phyloP scores from a whole-genome alignment of 2,329 filamentous ascomycete genomes.

The Fusarium miscanthi region DNA sequence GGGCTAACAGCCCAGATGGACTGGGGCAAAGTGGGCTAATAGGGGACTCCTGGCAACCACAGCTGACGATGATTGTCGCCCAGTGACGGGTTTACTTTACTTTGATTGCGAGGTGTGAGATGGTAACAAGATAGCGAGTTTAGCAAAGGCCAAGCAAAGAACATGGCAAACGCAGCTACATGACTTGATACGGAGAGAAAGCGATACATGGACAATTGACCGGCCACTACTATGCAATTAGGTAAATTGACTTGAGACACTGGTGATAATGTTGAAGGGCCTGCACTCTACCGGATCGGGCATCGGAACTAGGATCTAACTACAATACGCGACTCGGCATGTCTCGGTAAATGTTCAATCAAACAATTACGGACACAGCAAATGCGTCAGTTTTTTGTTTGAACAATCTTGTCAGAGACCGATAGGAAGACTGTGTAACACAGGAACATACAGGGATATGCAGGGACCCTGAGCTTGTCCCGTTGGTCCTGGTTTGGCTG shows the following conservation, averaged over 20 bases:
- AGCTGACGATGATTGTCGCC: slow-evolving; percentile 13
- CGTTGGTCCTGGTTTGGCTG: slow-evolving; percentile 15
- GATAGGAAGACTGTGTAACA: slow-evolving; percentile 4
- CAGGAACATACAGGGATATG: slow-evolving; percentile 14
- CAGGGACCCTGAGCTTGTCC: slow-evolving; percentile 23
- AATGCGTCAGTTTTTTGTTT: neutral
- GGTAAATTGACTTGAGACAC: neutral
- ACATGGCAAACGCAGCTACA: neutral
- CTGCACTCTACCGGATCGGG: neutral
- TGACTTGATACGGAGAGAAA: neutral
- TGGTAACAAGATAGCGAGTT: neutral
- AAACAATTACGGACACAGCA: slow-evolving; percentile 7
- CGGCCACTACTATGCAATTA: neutral
- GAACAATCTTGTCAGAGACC: neutral
- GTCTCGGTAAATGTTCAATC: neutral
- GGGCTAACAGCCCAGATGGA: slow-evolving; percentile 21
- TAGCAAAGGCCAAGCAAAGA: neutral
- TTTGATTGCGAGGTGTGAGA: neutral
- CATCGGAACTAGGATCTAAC: neutral
- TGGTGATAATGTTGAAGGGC: neutral
- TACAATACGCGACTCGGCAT: slow-evolving; percentile 10
- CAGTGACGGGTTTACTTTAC: neutral
- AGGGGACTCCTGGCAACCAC: slow-evolving; percentile 7
- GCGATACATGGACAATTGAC: neutral
- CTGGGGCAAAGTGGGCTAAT: slow-evolving; percentile 7